Percentiles rank a stretch among this genome's conserved stretches.
Evolutionary conservation across 768 basidiomycete genomes (phyloP).

Genomic region (Serendipita sp.): DNA sequence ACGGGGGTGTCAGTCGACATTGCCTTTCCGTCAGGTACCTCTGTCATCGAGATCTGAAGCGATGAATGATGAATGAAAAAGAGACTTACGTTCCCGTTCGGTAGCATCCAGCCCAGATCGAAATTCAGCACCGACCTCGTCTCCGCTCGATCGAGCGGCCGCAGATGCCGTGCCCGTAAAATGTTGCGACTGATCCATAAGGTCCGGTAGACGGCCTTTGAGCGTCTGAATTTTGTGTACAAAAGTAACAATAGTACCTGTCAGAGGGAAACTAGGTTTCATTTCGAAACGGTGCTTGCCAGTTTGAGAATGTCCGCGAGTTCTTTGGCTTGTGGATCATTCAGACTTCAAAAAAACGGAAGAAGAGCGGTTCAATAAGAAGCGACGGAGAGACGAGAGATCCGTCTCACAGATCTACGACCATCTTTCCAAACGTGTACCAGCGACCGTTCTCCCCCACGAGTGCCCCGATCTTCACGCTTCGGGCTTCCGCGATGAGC

Average conservation of each 20-base stretch:
- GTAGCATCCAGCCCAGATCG: conserved; percentile 85
- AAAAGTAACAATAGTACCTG: neutral
- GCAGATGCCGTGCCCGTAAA: conserved; percentile 55
- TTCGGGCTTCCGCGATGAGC: conserved; percentile 72
- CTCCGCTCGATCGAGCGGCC: conserved; percentile 28
- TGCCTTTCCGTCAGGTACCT: conserved; percentile 1
- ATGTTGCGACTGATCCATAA: conserved; percentile 77
- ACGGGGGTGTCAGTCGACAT: conserved; percentile 1
- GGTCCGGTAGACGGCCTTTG: conserved; percentile 55
- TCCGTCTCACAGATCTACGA: conserved; percentile 57
- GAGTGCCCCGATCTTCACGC: conserved; percentile 64
- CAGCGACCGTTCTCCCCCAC: conserved; percentile 80
- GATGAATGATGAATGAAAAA: neutral
- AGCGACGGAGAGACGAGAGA: neutral
- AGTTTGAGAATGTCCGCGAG: conserved; percentile 56
- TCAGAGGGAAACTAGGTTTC: conserved; percentile 1
- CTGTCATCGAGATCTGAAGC: neutral
- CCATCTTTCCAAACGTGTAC: conserved; percentile 82
- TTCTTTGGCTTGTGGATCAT: conserved; percentile 54
- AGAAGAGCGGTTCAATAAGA: neutral
- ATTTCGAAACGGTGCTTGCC: conserved; percentile 21
- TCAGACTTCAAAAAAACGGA: conserved; percentile 33
- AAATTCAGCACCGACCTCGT: conserved; percentile 54
- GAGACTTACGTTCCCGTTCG: conserved; percentile 66
- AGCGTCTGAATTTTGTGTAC: conserved; percentile 37